A percentile compares a stretch with the other conserved stretches of the same genome.
phyloP scores from a whole-genome alignment of 2,329 filamentous ascomycete species.

The Fusarium sp. region DNA sequence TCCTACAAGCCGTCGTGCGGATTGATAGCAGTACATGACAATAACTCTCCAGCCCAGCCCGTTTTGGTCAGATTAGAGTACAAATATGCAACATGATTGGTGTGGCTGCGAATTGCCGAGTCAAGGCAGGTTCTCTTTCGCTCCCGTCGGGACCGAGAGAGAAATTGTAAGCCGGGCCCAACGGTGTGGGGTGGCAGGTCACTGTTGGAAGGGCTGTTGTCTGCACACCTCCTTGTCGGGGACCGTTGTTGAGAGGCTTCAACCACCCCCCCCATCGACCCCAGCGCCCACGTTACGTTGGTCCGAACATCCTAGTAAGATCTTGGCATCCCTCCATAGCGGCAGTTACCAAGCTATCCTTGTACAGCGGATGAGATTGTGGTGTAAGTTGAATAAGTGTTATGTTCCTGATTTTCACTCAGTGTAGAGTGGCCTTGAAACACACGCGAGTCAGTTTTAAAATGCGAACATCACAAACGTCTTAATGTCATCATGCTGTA shows the following conservation, averaged over 20 bases:
- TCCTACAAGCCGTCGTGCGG: neutral
- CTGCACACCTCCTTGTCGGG: constrained; percentile 14
- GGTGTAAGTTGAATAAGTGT: constrained; percentile 30
- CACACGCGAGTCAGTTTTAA: neutral
- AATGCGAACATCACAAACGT: neutral
- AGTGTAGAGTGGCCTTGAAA: constrained; percentile 1
- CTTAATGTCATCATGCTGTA: neutral
- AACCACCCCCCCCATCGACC: constrained; percentile 17
- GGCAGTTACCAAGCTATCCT: constrained; percentile 38
- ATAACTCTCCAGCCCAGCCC: neutral
- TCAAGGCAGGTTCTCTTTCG: constrained; percentile 35
- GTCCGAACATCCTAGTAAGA: constrained; percentile 36
- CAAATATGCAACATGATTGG: constrained; percentile 33
- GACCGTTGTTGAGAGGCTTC: constrained; percentile 16
- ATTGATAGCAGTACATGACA: neutral
- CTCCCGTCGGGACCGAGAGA: constrained; percentile 46
- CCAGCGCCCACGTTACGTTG: constrained; percentile 44
- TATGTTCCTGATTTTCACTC: constrained; percentile 7
- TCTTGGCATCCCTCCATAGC: constrained; percentile 33
- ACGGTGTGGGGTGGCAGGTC: constrained; percentile 39
- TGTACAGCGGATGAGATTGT: constrained; percentile 4
- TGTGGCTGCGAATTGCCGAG: constrained; percentile 32
- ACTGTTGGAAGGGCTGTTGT: constrained; percentile 15
- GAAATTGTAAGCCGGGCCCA: constrained; percentile 26
- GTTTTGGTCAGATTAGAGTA: constrained; percentile 13